Base-by-base conservation (phyloP, 345 rosid genomes). In the Tarenaya hassleriana region DNA sequence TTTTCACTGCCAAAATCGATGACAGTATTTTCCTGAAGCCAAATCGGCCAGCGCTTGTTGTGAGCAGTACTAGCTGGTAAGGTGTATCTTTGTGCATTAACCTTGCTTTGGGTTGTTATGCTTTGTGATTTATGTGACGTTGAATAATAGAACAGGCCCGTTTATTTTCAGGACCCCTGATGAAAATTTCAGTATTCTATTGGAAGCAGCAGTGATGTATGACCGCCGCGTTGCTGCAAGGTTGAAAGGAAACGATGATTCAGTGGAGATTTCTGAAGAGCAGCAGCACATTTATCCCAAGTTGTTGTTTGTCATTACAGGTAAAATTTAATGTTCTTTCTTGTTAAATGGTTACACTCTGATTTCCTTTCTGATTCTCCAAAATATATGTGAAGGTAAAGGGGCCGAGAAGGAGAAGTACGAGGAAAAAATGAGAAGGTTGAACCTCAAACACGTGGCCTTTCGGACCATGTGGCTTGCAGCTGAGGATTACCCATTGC, bases 21-120 rank as follows among this genome's bases (percentile, higher is more conserved):
- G 47, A 58, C 47, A 68, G 49, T 47, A 49, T 81, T 62, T 64
- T 54, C 16, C 71, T 76, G 55, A 92, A 83, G 77, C 73, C 64
- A 40, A 79, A 75, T 52, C 81, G 94, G 59, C 97, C 94, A 31
- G 98, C 95, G 27, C 91, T 92, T 75, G 75, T 92, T 21, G 91
- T 92, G 46, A 92, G 97, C 78, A 92, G 98, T 68, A 92, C 98
- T 51, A 92, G 97, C 76, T 92, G 98, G 98, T 92, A 62, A 73
- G 81, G 14, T 60, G 50, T 41, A 60, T 41, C 13, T 34, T 37
- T 2, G 41, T 37, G 41, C 8, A 8, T 13, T 37, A 37, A 13
- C 11, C 40, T 68, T 62, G 61, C 13, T 37, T 44, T 37, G n/a
- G 34, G 44, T 34, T 37, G 50, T 53, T 50, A n/a, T n/a, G n/a